Conservation (phyloP, 257 asterid genomes). For the Galeopsis tetrahit region DNA sequence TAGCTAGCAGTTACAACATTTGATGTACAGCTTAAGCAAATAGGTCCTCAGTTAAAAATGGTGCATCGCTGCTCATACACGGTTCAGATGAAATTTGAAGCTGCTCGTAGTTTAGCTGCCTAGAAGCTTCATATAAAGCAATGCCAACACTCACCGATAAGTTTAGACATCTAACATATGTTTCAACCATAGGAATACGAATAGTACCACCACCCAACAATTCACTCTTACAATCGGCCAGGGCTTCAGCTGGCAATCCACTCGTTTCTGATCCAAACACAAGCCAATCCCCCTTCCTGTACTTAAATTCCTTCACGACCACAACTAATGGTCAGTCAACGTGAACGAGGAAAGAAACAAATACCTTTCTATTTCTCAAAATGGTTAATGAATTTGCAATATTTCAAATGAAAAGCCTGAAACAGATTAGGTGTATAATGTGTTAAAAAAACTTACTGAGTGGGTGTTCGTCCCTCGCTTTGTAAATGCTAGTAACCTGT, state of each 20-base stretch:
- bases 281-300: constrained; percentile 92
- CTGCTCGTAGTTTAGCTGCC: constrained; percentile 89
- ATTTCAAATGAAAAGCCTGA: neutral
- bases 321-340: constrained; percentile 3
- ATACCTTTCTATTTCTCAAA: neutral
- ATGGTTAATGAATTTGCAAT: too few species aligned
- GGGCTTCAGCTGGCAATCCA: constrained; percentile 84
- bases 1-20: constrained; percentile 5
- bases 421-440: constrained; percentile 16
- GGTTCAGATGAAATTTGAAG: constrained; percentile 56
- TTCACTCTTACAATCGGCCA: constrained; percentile 68
- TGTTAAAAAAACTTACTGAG: constrained; percentile 61
- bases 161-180: constrained; percentile 93
- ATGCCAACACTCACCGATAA: constrained; percentile 91
- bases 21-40: constrained; percentile 49
- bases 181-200: constrained; percentile 88
- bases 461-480: constrained; percentile 77
- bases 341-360: neutral
- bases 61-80: constrained; percentile 42
- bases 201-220: constrained; percentile 77
- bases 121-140: constrained; percentile 87
- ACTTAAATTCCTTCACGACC: constrained; percentile 72
- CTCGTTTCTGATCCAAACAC: constrained; percentile 92
- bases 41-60: constrained; percentile 71
- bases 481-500: constrained; percentile 91